Conservation (phyloP, 495 filamentous ascomycete species). For the Aspergillus homomorphus region DNA sequence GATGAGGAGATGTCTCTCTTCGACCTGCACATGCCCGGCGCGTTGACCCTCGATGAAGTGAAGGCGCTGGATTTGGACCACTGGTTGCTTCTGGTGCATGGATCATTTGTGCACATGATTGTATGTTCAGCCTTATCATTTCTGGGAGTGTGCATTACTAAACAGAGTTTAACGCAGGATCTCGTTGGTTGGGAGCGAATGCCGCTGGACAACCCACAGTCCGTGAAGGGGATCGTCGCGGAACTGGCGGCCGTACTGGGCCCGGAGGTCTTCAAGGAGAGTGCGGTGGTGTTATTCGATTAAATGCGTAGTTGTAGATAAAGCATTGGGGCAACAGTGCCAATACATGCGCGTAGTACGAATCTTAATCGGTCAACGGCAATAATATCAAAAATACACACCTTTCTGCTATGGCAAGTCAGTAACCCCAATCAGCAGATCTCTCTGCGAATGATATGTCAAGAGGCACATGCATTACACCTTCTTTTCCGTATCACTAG, state of each 20-base stretch:
- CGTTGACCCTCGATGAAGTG: constrained; percentile 64
- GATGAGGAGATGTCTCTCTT: constrained; percentile 59
- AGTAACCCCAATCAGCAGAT: too few relatives aligned
- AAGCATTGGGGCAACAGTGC: too few relatives aligned
- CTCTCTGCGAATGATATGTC: too few relatives aligned
- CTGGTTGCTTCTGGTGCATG: constrained; percentile 46
- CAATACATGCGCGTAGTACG: too few relatives aligned
- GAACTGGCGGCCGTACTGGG: constrained; percentile 79
- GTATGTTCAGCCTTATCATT: constrained; percentile 26
- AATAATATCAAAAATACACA: too few relatives aligned
- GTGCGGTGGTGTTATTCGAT: constrained; percentile 44
- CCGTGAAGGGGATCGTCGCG: constrained; percentile 64
- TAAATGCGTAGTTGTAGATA: constrained; percentile 17
- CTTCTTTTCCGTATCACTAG: too few relatives aligned
- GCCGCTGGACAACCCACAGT: constrained; percentile 45
- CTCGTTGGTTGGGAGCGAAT: constrained; percentile 66
- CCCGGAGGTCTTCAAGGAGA: constrained; percentile 56
- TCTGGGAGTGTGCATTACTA: too few relatives aligned
- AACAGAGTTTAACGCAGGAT: constrained; percentile 39
- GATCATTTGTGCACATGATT: constrained; percentile 42
- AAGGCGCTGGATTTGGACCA: constrained; percentile 58
- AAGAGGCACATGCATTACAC: too few relatives aligned
- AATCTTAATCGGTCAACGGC: too few relatives aligned
- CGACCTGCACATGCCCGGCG: constrained; percentile 70
- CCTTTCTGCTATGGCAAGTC: too few relatives aligned